Evolutionary conservation across 2,329 filamentous ascomycete species (phyloP).

Genomic region (Colletotrichum simmondsii): DNA sequence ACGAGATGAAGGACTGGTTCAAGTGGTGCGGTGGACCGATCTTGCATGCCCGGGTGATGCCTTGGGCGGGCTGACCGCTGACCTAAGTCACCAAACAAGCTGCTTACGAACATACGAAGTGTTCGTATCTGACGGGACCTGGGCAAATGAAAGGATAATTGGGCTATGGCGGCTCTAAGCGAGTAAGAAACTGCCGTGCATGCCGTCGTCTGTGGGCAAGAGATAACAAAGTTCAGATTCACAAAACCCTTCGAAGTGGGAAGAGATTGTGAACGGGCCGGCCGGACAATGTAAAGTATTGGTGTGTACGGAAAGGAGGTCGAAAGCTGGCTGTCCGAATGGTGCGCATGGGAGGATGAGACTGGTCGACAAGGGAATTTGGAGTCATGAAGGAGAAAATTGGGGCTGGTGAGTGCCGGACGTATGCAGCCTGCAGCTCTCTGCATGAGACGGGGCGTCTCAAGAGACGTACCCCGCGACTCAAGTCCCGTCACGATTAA

Average conservation of each 20-base stretch:
- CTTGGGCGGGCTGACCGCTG: no score
- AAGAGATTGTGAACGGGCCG: background rate
- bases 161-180: background rate
- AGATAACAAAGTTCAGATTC: no score
- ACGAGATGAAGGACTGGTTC: conserved; percentile 23
- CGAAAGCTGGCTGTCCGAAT: background rate
- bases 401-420: conserved; percentile 7
- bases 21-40: conserved; percentile 7
- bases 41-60: background rate
- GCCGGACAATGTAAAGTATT: background rate
- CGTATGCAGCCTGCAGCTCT: conserved; percentile 19
- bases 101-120: background rate
- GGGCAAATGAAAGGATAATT: background rate
- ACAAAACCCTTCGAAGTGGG: background rate
- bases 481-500: background rate
- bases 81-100: no score
- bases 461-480: background rate
- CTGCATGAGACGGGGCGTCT: background rate
- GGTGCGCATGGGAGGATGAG: conserved; percentile 5
- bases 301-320: background rate
- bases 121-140: background rate
- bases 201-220: background rate
- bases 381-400: background rate
- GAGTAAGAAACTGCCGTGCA: conserved; percentile 9
- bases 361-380: background rate